These are phyloP conservation scores for Talaromyces liani DNA, from an alignment of 495 filamentous ascomycete species.

Conservation along the genomic window DNA sequence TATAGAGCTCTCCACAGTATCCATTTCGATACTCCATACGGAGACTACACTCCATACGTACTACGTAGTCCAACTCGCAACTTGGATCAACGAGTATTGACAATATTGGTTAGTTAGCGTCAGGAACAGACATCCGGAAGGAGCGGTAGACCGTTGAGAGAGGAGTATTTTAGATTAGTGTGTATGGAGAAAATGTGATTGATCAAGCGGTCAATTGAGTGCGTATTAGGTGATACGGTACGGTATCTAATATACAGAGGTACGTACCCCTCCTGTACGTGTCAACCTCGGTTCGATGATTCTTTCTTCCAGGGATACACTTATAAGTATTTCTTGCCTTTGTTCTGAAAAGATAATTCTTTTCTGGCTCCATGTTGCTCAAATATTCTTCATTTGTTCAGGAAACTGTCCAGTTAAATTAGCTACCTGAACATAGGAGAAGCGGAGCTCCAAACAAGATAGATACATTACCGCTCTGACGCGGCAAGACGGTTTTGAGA, in stretches of 20 bases:
- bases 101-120: too few relatives aligned
- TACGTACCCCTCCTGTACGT: background rate
- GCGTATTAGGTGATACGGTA: background rate
- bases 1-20: background rate
- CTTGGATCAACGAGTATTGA: too few relatives aligned
- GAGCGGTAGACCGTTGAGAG: background rate
- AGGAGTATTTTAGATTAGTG: background rate
- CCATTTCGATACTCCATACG: background rate
- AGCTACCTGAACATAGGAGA: background rate
- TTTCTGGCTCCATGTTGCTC: background rate
- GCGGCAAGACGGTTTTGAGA: background rate
- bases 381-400: background rate
- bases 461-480: background rate
- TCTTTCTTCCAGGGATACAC: background rate
- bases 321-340: background rate
- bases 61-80: background rate
- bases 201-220: background rate
- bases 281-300: background rate
- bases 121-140: background rate
- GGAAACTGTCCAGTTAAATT: background rate
- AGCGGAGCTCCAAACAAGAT: background rate
- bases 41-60: background rate
- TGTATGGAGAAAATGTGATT: background rate
- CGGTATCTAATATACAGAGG: background rate
- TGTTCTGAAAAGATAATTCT: background rate